Conservation (phyloP, 2,329 filamentous ascomycete species). For the Xylaria sp. region DNA sequence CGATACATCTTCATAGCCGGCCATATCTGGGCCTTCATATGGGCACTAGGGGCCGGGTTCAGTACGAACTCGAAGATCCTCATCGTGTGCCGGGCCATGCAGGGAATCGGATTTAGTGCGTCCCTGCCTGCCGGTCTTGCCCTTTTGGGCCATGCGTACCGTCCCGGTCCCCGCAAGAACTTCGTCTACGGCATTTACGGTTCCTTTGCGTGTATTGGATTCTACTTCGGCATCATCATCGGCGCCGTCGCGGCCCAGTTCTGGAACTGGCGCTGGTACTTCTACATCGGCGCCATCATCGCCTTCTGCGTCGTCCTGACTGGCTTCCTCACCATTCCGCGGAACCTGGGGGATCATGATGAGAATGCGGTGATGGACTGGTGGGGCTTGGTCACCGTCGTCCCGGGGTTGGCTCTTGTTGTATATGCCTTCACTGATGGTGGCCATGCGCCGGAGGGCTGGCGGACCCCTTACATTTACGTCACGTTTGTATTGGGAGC, state of each 20-base stretch:
- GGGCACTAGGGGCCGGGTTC: constrained; percentile 67
- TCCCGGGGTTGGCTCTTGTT: constrained; percentile 61
- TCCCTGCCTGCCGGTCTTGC: constrained; percentile 65
- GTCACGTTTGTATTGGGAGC: constrained; percentile 59
- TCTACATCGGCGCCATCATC: constrained; percentile 54
- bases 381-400: constrained; percentile 54
- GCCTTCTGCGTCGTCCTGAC: constrained; percentile 24
- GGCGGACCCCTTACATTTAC: constrained; percentile 69
- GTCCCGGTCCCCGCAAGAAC: constrained; percentile 65
- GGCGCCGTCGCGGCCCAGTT: constrained; percentile 57
- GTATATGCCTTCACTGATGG: constrained; percentile 73
- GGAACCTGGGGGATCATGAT: constrained; percentile 24
- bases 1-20: constrained; percentile 56
- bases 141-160: constrained; percentile 58
- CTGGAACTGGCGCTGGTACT: constrained; percentile 60
- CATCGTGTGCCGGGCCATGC: constrained; percentile 66
- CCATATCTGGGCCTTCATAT: constrained; percentile 59
- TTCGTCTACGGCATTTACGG: constrained; percentile 55
- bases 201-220: constrained; percentile 49
- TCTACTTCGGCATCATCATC: constrained; percentile 59
- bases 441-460: constrained; percentile 61
- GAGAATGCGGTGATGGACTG: constrained; percentile 61
- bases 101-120: constrained; percentile 68
- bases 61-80: constrained; percentile 63
- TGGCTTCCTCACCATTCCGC: constrained; percentile 30